phyloP scores from a whole-genome alignment of 371 early-diverging fungal species.

The Synchytrium microbalum region DNA sequence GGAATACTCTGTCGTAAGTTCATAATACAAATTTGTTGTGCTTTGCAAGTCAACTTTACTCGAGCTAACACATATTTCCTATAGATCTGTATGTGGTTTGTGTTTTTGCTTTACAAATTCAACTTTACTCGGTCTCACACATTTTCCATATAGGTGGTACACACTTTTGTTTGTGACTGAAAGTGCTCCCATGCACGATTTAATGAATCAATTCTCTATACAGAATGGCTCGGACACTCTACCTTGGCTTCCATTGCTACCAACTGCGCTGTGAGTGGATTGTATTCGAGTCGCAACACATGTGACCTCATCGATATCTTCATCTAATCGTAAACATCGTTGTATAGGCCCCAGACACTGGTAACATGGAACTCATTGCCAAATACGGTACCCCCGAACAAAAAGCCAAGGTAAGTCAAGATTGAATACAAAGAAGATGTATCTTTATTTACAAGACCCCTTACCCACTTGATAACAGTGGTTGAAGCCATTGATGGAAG shows the following conservation, averaged over 20 bases:
- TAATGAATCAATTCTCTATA: not conserved
- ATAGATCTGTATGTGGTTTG: no score
- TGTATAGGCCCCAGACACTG: constrained; percentile 85
- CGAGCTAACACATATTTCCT: no score
- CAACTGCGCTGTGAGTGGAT: constrained; percentile 57
- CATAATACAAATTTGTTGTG: no score
- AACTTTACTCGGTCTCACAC: not conserved
- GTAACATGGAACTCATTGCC: constrained; percentile 97
- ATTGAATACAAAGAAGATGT: no score
- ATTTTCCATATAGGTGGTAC: not conserved
- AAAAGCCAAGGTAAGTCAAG: constrained; percentile 71
- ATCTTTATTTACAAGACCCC: no score
- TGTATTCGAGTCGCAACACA: not conserved
- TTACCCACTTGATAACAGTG: no score
- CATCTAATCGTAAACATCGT: no score
- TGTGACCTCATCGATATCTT: no score
- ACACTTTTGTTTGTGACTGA: constrained; percentile 46
- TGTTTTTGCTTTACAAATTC: no score
- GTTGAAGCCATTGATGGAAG: not conserved
- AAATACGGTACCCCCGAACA: constrained; percentile 86
- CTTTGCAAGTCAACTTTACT: no score
- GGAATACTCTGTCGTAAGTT: no score
- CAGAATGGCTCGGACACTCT: not conserved
- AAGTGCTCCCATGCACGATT: constrained; percentile 46
- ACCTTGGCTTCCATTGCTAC: not conserved